phyloP scores from a whole-genome alignment of 371 early-diverging fungal genomes.

The Mucor ambiguus region DNA sequence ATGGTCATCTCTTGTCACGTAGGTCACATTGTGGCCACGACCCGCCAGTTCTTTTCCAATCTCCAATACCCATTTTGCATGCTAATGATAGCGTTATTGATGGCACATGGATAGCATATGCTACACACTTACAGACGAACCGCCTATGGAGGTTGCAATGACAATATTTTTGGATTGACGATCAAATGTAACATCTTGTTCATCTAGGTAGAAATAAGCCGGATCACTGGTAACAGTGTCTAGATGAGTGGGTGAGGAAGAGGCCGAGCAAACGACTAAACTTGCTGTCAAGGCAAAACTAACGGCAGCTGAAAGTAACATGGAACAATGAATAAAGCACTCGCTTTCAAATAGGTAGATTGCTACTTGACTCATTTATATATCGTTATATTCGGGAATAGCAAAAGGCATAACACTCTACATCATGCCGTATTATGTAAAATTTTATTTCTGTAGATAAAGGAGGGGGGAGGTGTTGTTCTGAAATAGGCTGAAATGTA shows the following conservation, averaged over 20 bases:
- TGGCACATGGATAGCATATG: neutral
- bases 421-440: conserved; percentile 6
- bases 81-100: neutral
- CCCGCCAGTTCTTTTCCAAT: conserved; percentile 10
- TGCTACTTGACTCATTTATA: neutral
- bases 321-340: neutral
- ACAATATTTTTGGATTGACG: conserved; percentile 9
- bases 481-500: neutral
- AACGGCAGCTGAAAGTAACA: neutral
- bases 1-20: conserved; percentile 23
- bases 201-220: neutral
- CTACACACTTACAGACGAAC: conserved; percentile 18
- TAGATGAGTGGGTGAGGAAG: neutral
- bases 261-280: neutral
- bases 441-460: neutral
- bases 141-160: conserved; percentile 16
- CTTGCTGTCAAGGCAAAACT: neutral
- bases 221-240: neutral
- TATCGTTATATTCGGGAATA: conserved; percentile 3
- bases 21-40: conserved; percentile 23
- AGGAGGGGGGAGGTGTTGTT: neutral
- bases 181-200: neutral
- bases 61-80: conserved; percentile 21
- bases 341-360: neutral
- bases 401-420: conserved; percentile 1